Conservation (phyloP, 2,329 filamentous ascomycete genomes). For the Stylonectria norvegica region DNA sequence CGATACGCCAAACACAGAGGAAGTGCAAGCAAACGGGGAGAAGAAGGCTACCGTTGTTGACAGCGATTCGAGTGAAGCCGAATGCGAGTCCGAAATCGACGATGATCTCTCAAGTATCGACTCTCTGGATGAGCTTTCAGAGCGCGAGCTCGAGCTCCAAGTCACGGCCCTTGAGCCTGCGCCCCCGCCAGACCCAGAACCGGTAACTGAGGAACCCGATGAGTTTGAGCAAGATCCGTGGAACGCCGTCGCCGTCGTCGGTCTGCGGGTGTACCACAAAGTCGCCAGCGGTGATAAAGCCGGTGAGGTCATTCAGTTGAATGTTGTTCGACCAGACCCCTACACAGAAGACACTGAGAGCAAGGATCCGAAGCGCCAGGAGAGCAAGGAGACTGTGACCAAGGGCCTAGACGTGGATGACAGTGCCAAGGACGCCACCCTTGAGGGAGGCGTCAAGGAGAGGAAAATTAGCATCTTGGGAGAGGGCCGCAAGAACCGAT, state of each 20-base stretch:
- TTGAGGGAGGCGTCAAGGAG: conserved; percentile 32
- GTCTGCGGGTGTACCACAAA: conserved; percentile 59
- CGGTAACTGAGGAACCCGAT: conserved; percentile 44
- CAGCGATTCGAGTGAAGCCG: conserved; percentile 9
- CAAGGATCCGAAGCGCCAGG: conserved; percentile 19
- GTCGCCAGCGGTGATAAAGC: conserved; percentile 30
- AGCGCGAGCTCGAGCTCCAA: conserved; percentile 37
- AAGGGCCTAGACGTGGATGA: conserved; percentile 44
- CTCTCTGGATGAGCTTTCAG: conserved; percentile 39
- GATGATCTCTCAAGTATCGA: conserved; percentile 30
- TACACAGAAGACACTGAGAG: conserved; percentile 28
- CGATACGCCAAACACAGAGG: too few species aligned
- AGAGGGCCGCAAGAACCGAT: conserved; percentile 14
- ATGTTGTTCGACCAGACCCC: conserved; percentile 38
- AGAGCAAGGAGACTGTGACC: conserved; percentile 26
- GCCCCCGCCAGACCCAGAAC: conserved; percentile 6
- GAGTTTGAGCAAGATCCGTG: conserved; percentile 57
- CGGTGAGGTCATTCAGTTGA: conserved; percentile 36
- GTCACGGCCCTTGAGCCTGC: conserved; percentile 18
- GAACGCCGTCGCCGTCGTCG: conserved; percentile 62
- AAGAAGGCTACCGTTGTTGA: conserved; percentile 5
- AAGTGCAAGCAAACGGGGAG: not conserved
- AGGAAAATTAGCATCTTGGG: conserved; percentile 37
- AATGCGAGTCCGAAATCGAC: conserved; percentile 23
- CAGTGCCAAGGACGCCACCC: conserved; percentile 43